A percentile compares a stretch with the other conserved stretches of the same genome.
These are phyloP conservation scores for Conoideocrella luteorostrata DNA, from an alignment of 2,329 filamentous ascomycete genomes.

Conservation along the genomic window DNA sequence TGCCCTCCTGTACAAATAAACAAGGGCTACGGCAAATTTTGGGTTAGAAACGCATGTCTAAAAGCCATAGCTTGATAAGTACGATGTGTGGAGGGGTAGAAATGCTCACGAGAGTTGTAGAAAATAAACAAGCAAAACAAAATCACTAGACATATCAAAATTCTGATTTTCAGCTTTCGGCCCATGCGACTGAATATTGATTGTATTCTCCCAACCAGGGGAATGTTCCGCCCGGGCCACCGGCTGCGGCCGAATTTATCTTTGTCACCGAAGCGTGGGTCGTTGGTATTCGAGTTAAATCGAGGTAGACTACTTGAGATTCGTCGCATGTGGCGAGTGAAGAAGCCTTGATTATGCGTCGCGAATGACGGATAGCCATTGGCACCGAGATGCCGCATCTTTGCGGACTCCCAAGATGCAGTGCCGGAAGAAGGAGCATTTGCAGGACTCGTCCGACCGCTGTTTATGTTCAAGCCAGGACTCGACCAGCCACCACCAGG, in stretches of 20 bases:
- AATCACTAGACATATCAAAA: conserved; percentile 54
- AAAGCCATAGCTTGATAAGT: too few relatives aligned
- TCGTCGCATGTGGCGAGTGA: conserved; percentile 74
- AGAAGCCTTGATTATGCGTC: conserved; percentile 79
- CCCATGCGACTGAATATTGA: conserved; percentile 45
- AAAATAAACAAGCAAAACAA: conserved; percentile 58
- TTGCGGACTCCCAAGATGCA: conserved; percentile 77
- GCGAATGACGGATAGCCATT: conserved; percentile 73
- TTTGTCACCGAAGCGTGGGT: conserved; percentile 61
- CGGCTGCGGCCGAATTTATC: conserved; percentile 63
- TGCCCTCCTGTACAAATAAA: conserved; percentile 63
- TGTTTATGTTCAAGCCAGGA: conserved; percentile 68
- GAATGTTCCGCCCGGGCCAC: conserved; percentile 37
- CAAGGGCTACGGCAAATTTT: conserved; percentile 33
- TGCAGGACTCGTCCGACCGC: conserved; percentile 62
- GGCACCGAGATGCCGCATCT: conserved; percentile 67
- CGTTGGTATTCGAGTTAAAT: conserved; percentile 48
- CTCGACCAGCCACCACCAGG: conserved; percentile 85
- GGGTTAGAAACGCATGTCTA: too few relatives aligned
- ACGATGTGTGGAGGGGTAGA: not conserved
- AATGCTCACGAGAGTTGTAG: conserved; percentile 65
- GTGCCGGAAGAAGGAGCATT: conserved; percentile 45
- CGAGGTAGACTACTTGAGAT: conserved; percentile 73
- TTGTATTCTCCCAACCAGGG: conserved; percentile 41
- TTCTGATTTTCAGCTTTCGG: conserved; percentile 58